Base-by-base conservation (phyloP, 768 basidiomycete genomes). In the Lactifluus rugatus region DNA sequence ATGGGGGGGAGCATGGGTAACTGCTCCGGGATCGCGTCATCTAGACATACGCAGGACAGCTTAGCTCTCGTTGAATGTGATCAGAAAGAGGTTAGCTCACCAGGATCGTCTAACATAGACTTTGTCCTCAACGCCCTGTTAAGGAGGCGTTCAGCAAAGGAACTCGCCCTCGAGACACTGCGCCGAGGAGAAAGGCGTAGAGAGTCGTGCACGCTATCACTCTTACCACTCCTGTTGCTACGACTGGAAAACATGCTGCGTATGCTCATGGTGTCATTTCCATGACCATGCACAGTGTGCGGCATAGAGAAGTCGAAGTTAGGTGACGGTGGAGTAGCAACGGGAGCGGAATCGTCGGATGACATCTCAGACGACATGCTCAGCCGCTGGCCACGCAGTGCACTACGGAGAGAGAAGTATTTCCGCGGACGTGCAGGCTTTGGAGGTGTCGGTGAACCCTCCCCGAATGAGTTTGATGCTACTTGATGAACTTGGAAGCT, bases 311-410 rank as follows among this genome's bases (percentile, higher is more conserved):
- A 39, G 45, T 60, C 56, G 52, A 49, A 72, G 14, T 59, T 73
- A 50, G 63, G 61, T 19, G 58, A 82, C 73, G 83, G 77, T 28
- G 85, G 85, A 19, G 82, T 84, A 6, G 75, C 70, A n/a, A 83
- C 76, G 21, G 77, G 72, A 32, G 76, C 75, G 25, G 83, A 85
- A 64, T 87, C 85, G 62, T 88, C 85, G 6, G 82, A 84, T 0
- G 84, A 87, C 54, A 83, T 69, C 62, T 81, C 80, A 2, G 82
- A 83, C 1, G 78, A 79, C 21, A 80, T 72, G 65, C 86, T 89
- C 36, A 80, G 71, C 16, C 87, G 77, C 23, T 78, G 74, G 2
- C 74, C 67, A 56, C 74, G 68, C 9, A 74, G 72, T 4, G 78
- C 70, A 70, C 75, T 7, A 76, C 76, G 50, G 78, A 72, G 44